Evolutionary conservation across 2,329 filamentous ascomycete species (phyloP).

Genomic region (Alternaria postmessia): DNA sequence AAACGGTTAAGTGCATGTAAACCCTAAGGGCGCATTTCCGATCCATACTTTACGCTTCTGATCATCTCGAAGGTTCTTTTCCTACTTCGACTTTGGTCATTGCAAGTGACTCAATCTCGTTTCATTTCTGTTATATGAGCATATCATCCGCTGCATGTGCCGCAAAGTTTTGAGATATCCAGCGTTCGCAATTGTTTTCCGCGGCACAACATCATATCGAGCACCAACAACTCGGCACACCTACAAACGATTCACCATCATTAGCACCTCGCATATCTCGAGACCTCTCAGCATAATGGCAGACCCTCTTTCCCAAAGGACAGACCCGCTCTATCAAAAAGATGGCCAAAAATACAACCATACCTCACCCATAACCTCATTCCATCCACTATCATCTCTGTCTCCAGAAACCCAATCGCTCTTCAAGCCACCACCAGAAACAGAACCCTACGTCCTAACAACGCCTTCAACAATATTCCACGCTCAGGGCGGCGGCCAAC

Average conservation of each 20-base stretch:
- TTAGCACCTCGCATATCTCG: not conserved
- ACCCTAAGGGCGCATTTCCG: conserved; percentile 3
- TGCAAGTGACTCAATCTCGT: not conserved
- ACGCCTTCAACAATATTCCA: conserved; percentile 77
- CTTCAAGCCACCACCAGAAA: conserved; percentile 64
- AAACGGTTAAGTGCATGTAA: conserved; percentile 6
- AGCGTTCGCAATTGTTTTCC: not conserved
- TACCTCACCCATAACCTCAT: conserved; percentile 55
- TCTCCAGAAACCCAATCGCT: conserved; percentile 62
- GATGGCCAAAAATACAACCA: conserved; percentile 54
- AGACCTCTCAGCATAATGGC: not conserved
- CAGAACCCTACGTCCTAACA: conserved; percentile 64
- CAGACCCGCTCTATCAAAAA: conserved; percentile 51
- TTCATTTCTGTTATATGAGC: not conserved
- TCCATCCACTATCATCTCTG: conserved; percentile 61
- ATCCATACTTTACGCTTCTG: not conserved
- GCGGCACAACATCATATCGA: not conserved
- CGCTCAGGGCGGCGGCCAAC: conserved; percentile 77
- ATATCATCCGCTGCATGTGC: not conserved
- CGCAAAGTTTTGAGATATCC: not conserved
- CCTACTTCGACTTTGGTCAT: not conserved
- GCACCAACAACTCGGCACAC: not conserved
- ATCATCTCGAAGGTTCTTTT: not conserved
- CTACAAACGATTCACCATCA: not conserved
- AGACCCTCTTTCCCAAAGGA: conserved; percentile 14